Percentiles rank a stretch among this genome's conserved stretches.
Evolutionary conservation across 2,329 filamentous ascomycete species (phyloP).

Genomic region (Aspergillus alliaceus): DNA sequence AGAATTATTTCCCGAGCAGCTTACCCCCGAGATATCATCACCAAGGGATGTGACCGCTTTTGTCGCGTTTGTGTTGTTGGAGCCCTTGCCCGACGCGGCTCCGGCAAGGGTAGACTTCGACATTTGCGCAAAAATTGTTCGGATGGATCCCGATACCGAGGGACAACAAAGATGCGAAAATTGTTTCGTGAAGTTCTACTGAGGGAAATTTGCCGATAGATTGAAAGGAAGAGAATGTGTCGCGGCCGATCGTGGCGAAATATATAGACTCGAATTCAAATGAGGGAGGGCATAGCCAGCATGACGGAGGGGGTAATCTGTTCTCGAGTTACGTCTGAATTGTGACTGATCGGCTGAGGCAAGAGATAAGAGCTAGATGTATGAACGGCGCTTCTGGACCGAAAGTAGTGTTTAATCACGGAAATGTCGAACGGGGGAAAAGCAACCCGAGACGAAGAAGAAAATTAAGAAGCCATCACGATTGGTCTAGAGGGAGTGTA

Average conservation of each 20-base stretch:
- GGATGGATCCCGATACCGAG: not conserved
- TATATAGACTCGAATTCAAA: constrained; percentile 6
- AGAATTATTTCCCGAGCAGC: constrained; percentile 5
- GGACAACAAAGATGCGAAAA: not conserved
- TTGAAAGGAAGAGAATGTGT: not conserved
- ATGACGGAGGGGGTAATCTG: not conserved
- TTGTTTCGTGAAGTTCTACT: not conserved
- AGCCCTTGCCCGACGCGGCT: constrained; percentile 9
- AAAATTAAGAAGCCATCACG: not conserved
- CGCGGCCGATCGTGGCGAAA: not conserved
- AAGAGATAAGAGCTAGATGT: not conserved
- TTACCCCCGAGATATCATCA: constrained; percentile 33
- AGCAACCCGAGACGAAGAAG: not conserved
- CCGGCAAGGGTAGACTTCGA: constrained; percentile 12
- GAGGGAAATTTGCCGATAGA: not conserved
- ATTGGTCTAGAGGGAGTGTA: not conserved
- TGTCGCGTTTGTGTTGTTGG: constrained; percentile 8
- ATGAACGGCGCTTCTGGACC: not conserved
- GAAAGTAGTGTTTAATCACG: not conserved
- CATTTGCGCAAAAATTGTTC: constrained; percentile 9
- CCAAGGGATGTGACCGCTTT: no score
- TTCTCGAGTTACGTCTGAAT: not conserved
- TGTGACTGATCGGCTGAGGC: not conserved
- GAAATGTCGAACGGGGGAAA: not conserved
- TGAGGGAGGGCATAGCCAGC: constrained; percentile 4